A percentile compares a stretch with the other conserved stretches of the same genome.
These are phyloP conservation scores for Dujonia santamariae DNA, from an alignment of 1,139 yeast species.

Conservation along the genomic window DNA sequence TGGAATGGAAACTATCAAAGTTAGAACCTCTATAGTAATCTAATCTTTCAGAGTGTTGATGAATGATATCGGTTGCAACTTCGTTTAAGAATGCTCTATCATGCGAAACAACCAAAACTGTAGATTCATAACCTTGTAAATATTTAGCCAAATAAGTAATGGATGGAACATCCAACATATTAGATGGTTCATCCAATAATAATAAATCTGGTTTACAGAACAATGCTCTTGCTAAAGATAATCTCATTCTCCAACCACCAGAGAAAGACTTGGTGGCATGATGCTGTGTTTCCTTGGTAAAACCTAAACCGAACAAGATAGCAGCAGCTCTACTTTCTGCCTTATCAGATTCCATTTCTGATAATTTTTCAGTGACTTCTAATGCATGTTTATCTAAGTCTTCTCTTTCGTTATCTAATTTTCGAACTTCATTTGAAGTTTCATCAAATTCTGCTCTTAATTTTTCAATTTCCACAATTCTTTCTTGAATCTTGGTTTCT, in stretches of 20 bases:
- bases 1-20: conserved; percentile 88
- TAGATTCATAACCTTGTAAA: conserved; percentile 83
- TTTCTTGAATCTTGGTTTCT: conserved; percentile 68
- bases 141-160: conserved; percentile 90
- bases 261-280: conserved; percentile 87
- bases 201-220: conserved; percentile 88
- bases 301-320: conserved; percentile 90
- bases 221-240: conserved; percentile 95
- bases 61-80: conserved; percentile 96
- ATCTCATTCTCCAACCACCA: conserved; percentile 99
- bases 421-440: conserved; percentile 73
- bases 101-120: conserved; percentile 94
- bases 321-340: conserved; percentile 98
- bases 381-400: conserved; percentile 77
- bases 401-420: conserved; percentile 83
- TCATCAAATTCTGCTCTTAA: conserved; percentile 74
- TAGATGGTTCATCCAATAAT: conserved; percentile 95
- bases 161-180: conserved; percentile 99
- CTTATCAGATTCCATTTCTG: conserved; percentile 94
- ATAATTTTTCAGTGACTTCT: conserved; percentile 76
- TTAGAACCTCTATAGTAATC: conserved; percentile 95
- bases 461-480: conserved; percentile 70
- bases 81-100: conserved; percentile 96
- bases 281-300: conserved; percentile 81
- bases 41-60: conserved; percentile 94